Conservation (phyloP, 352 stramenopile genomes). For the Globisporangium cylindrosporum region DNA sequence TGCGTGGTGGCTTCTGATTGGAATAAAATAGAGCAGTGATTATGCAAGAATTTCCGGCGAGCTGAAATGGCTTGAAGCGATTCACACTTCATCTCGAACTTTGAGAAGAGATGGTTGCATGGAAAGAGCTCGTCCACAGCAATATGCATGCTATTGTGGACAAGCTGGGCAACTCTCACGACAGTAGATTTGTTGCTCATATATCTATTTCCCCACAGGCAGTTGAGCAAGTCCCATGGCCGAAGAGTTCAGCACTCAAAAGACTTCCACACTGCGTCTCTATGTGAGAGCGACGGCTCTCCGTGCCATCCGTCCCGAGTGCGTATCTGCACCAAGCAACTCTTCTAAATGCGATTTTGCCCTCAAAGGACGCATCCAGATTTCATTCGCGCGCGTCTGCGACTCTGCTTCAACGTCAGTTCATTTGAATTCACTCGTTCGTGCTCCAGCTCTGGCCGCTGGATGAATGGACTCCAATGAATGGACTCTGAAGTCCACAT, state of each 20-base stretch:
- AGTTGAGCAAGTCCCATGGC: too few species aligned
- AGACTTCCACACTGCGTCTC: slow-evolving; percentile 1
- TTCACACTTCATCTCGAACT: not conserved
- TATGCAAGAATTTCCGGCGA: not conserved
- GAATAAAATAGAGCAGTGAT: not conserved
- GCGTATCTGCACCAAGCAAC: not conserved
- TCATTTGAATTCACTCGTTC: not conserved
- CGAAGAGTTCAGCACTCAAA: not conserved
- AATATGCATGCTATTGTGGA: not conserved
- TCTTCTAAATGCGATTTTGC: not conserved
- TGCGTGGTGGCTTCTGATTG: not conserved
- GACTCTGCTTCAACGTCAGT: not conserved
- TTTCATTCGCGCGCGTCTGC: not conserved
- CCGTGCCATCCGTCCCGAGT: not conserved
- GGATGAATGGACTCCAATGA: not conserved
- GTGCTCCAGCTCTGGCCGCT: not conserved
- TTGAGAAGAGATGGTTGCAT: not conserved
- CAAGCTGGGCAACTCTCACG: not conserved
- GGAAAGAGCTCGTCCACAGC: not conserved
- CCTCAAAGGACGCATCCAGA: not conserved
- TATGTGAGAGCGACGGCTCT: not conserved
- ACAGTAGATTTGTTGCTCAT: not conserved
- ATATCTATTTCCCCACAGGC: not conserved
- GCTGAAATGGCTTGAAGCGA: not conserved
- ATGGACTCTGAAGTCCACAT: not conserved